Evolutionary conservation across 2,329 filamentous ascomycete species (phyloP), one percentile per base, ranked within the genome.

Genomic region (Zymoseptoria ardabiliae): DNA sequence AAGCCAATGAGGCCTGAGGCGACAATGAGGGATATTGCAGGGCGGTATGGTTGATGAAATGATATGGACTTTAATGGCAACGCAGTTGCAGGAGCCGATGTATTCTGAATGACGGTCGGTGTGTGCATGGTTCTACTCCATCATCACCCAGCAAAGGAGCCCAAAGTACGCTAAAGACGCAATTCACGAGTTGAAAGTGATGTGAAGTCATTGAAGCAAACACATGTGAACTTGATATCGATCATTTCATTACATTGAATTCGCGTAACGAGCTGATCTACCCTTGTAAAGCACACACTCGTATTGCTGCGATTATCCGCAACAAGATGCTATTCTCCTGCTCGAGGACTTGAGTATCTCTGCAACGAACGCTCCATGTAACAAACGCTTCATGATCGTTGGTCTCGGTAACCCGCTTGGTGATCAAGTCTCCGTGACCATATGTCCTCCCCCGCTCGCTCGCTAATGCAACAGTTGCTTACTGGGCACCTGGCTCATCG

Each of bases 401-500:
- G 45, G 48, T 51, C 6, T 56, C 55, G 35, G 35, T n/a, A 54
- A 49, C 28, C 30, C 25, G 19, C 51, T 52, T 59, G 41, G 17
- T 45, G 49, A n/a, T 30, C 50, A 56, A 21, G 5, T 49, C 30
- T 23, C 50, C 22, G 19, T 55, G 13, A 30, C 30, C 54, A 41
- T n/a, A 21, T 52, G 35, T 49, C 53, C 28, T 45, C 35, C 13
- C 35, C n/a, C 35, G 35, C 35, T 41, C 17, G 35, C 35, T 45
- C 35, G 3, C 35, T 13, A 45, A 45, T 45, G 17, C 17, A 13
- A 45, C 17, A 45, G 11, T 7, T 17, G 35, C n/a, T 28, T 28
- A 53, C 51, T 53, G 51, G 28, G 57, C 57, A 23, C 49, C 53
- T 41, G 50, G 48, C 28, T 74, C 72, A 60, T 73, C 72, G 6